Percentiles rank a stretch among this genome's conserved stretches.
Conservation (phyloP, 306 rosid species). For the Acacia confusa region DNA sequence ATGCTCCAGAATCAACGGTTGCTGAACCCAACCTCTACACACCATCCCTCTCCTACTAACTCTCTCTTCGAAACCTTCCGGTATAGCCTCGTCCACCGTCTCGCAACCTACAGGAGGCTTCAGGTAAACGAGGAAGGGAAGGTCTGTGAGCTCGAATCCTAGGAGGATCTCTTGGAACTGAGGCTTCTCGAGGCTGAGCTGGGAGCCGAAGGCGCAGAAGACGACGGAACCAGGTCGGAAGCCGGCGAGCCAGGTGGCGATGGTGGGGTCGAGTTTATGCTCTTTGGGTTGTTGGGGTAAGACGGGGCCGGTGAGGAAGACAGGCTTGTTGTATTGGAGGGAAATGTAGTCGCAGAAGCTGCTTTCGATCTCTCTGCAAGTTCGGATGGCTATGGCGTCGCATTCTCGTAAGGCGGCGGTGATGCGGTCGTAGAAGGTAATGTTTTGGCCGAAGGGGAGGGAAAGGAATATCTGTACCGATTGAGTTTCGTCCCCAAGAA, state of each 20-base stretch:
- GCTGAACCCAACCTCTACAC: conserved; percentile 64
- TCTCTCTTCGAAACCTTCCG: conserved; percentile 60
- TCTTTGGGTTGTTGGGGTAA: conserved; percentile 20
- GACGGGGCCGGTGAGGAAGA: conserved; percentile 50
- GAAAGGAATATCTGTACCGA: conserved; percentile 32
- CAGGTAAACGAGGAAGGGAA: conserved; percentile 51
- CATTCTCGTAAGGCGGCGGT: conserved; percentile 25
- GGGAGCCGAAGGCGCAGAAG: conserved; percentile 68
- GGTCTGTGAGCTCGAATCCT: conserved; percentile 52
- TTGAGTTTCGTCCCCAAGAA: conserved; percentile 37
- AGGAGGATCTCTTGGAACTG: conserved; percentile 61
- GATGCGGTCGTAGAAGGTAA: conserved; percentile 37
- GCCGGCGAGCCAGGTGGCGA: conserved; percentile 41
- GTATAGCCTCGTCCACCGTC: conserved; percentile 48
- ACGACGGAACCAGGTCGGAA: conserved; percentile 36
- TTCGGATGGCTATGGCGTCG: conserved; percentile 54
- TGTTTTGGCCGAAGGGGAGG: conserved; percentile 48
- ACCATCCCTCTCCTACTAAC: conserved; percentile 50
- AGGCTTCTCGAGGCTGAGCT: conserved; percentile 37
- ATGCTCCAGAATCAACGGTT: conserved; percentile 50
- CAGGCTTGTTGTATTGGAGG: conserved; percentile 25
- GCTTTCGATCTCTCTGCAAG: conserved; percentile 51
- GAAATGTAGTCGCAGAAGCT: conserved; percentile 45
- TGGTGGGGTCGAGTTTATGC: conserved; percentile 18
- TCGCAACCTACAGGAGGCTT: conserved; percentile 49